Conservation (phyloP, 2,329 filamentous ascomycete species). For the Penicillium olsonii region DNA sequence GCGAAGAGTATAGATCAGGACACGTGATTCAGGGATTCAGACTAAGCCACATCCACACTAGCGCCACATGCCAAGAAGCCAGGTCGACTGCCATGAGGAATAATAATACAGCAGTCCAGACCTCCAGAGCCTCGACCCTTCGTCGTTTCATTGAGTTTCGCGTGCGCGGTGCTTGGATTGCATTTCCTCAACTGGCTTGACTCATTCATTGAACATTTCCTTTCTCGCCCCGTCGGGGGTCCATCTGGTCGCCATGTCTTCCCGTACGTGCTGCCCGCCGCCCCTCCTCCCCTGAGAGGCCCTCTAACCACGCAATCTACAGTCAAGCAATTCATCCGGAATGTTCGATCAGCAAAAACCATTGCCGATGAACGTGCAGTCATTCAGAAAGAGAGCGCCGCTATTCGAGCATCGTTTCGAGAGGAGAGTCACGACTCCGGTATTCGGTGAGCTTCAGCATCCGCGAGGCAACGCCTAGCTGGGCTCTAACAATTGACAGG, state of each 20-base stretch:
- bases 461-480: neutral
- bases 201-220: conserved; percentile 14
- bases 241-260: conserved; percentile 56
- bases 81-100: conserved; percentile 29
- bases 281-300: conserved; percentile 29
- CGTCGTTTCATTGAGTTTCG: conserved; percentile 13
- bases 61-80: conserved; percentile 27
- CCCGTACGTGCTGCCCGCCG: conserved; percentile 49
- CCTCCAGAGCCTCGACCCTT: conserved; percentile 11
- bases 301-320: conserved; percentile 18
- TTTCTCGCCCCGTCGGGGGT: conserved; percentile 46
- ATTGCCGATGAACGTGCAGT: conserved; percentile 98
- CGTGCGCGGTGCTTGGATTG: conserved; percentile 10
- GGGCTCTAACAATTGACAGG: conserved; percentile 53
- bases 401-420: conserved; percentile 94
- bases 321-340: conserved; percentile 99
- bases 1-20: neutral
- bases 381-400: conserved; percentile 97
- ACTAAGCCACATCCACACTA: conserved; percentile 13
- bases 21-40: neutral
- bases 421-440: conserved; percentile 94
- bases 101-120: conserved; percentile 29
- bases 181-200: conserved; percentile 10
- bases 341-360: conserved; percentile 96
- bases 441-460: conserved; percentile 66